Conservation (phyloP, 176 grass and related monocot species). For the Luzula sylvatica region DNA sequence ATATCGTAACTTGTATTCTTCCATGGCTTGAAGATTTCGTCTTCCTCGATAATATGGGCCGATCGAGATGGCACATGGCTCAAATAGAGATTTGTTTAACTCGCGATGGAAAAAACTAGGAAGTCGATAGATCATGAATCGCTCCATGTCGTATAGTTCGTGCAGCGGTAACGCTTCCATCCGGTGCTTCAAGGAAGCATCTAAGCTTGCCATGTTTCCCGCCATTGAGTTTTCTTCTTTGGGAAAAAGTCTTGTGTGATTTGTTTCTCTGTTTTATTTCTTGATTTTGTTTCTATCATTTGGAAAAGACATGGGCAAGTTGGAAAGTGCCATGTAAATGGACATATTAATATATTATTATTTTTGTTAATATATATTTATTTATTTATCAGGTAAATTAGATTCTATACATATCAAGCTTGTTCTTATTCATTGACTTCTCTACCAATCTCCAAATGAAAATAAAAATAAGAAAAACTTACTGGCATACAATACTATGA, state of each 20-base stretch:
- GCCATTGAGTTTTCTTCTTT: background rate
- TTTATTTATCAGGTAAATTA: too few relatives aligned
- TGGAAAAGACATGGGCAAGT: too few relatives aligned
- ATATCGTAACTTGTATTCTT: conserved; percentile 7
- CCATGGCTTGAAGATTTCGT: background rate
- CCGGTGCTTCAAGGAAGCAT: background rate
- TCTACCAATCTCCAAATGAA: too few relatives aligned
- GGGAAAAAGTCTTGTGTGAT: too few relatives aligned
- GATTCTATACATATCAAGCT: too few relatives aligned
- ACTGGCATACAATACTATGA: too few relatives aligned
- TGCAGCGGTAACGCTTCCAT: background rate
- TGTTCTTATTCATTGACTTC: too few relatives aligned
- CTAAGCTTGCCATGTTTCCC: background rate
- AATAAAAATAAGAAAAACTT: too few relatives aligned
- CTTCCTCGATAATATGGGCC: conserved; percentile 1
- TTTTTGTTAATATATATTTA: too few relatives aligned
- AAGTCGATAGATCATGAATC: background rate
- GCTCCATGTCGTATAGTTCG: background rate
- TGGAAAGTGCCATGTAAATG: too few relatives aligned
- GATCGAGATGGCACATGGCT: conserved; percentile 10
- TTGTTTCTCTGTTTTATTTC: background rate
- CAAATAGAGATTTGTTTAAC: conserved; percentile 1
- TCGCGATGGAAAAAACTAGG: background rate
- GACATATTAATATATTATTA: too few relatives aligned
- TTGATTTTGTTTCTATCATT: too few relatives aligned